Base-by-base conservation (phyloP, 2,329 filamentous ascomycete genomes). In the Sporothrix protearum region DNA sequence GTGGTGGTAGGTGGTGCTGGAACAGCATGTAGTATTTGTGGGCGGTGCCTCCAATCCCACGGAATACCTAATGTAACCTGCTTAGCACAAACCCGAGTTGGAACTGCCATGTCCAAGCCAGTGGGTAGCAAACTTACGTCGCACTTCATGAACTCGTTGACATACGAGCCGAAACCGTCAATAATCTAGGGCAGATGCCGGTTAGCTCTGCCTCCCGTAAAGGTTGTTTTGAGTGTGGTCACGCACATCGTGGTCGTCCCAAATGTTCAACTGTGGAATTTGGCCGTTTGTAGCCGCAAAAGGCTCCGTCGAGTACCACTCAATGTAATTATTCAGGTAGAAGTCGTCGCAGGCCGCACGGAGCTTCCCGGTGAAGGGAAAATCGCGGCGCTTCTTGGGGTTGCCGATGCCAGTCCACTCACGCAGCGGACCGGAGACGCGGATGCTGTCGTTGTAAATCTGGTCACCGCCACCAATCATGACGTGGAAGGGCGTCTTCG, bases 1-100 rank as follows among this genome's bases (percentile, higher is more conserved):
- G 94, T 1, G 95, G 95, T 14, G 94, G 88, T 67, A 96, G 83
- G 77, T 97, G 95, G 76, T 99, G 96, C 82, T 99, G 96, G 81
- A 99, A 99, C 10, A 99, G 87, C 87, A 98, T 88, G 79, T 99
- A 99, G 81, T 98, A 98, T 81, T 99, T 99, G 85, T 96, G 96
- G 0, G 96, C 96, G 70, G 94, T 89, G 42, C 92, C 93, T 5
- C 96, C 96, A 71, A 99, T 88, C 25, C 96, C 96, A 59, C 92
- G 91, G 80, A 99, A 98, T 6, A 99, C 93, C 63, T 93, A 22
- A 19, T 16, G 33, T 22, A 47, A 25, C 10, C 19, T n/a, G 1
- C 16, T 72, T 66, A 70, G 59, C 25, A 63, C 42, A 14, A n/a
- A 45, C 28, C 28, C 8, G 28, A 33, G 42, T 7, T 33, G 33